phyloP scores from a whole-genome alignment of 2,329 filamentous ascomycete genomes.

The Grosmannia serpens region DNA sequence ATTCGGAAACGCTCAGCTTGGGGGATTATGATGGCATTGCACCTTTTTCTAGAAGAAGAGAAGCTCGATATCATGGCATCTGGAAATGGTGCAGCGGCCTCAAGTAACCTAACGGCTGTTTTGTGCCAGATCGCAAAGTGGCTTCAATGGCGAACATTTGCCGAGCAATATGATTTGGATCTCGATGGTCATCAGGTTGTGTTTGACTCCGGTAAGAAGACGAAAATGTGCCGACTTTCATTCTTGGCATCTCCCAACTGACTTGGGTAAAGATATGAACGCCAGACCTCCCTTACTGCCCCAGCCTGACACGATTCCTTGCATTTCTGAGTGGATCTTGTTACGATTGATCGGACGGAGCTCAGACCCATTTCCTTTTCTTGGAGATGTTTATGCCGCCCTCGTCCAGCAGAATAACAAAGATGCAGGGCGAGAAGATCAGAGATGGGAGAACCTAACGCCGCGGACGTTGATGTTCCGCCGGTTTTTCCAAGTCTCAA shows the following conservation, averaged over 20 bases:
- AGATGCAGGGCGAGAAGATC: constrained; percentile 22
- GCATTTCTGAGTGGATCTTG: constrained; percentile 43
- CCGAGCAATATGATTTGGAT: constrained; percentile 37
- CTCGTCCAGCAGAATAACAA: constrained; percentile 23
- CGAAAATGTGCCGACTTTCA: neutral
- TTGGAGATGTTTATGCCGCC: constrained; percentile 33
- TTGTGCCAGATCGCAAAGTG: constrained; percentile 72
- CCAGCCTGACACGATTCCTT: constrained; percentile 20
- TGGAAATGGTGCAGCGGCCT: constrained; percentile 31
- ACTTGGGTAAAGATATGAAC: neutral
- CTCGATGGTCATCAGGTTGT: constrained; percentile 32
- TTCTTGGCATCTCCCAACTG: neutral
- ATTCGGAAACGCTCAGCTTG: constrained; percentile 49
- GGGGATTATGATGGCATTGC: constrained; percentile 63
- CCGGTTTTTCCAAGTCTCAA: constrained; percentile 51
- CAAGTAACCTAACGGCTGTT: constrained; percentile 52
- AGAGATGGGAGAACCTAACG: constrained; percentile 36
- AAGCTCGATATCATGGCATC: constrained; percentile 58
- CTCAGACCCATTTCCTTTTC: constrained; percentile 27
- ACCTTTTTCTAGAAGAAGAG: constrained; percentile 79
- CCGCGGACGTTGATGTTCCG: constrained; percentile 61
- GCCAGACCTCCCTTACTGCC: constrained; percentile 8
- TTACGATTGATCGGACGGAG: constrained; percentile 28
- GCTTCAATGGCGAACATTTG: constrained; percentile 57
- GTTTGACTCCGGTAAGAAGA: constrained; percentile 27